Evolutionary conservation across 495 filamentous ascomycete genomes (phyloP).

Genomic region (Amniculicola lignicola): DNA sequence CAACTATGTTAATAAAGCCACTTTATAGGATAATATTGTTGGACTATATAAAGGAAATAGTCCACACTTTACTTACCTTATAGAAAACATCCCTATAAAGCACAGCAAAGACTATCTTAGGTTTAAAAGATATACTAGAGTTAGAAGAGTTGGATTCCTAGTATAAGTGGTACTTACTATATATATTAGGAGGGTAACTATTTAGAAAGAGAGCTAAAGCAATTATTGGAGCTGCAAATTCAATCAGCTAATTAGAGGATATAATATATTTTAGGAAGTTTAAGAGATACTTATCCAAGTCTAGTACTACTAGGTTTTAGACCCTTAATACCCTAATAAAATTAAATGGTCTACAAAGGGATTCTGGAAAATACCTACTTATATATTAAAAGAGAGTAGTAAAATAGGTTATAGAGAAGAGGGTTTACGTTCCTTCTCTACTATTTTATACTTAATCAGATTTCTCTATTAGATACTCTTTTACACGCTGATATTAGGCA

Average conservation of each 20-base stretch:
- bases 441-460: constrained; percentile 19
- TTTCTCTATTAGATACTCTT: constrained; percentile 16
- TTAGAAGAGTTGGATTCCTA: constrained; percentile 16
- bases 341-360: constrained; percentile 26
- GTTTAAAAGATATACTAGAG: constrained; percentile 22
- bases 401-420: constrained; percentile 31
- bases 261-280: constrained; percentile 24
- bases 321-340: constrained; percentile 30
- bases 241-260: constrained; percentile 14
- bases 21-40: constrained; percentile 9
- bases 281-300: constrained; percentile 20
- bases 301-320: constrained; percentile 20
- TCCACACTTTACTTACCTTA: neutral
- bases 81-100: constrained; percentile 1
- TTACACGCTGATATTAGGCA: constrained; percentile 14
- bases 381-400: constrained; percentile 23
- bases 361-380: constrained; percentile 24
- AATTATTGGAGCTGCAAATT: constrained; percentile 30
- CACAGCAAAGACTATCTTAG: neutral
- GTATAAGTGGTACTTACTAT: constrained; percentile 19
- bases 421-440: constrained; percentile 14
- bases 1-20: constrained; percentile 16
- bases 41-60: neutral
- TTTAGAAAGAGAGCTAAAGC: constrained; percentile 28
- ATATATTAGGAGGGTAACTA: constrained; percentile 3